These are phyloP conservation scores for Trichoderma aggressivum DNA, from an alignment of 2,329 filamentous ascomycete species.

Conservation along the genomic window DNA sequence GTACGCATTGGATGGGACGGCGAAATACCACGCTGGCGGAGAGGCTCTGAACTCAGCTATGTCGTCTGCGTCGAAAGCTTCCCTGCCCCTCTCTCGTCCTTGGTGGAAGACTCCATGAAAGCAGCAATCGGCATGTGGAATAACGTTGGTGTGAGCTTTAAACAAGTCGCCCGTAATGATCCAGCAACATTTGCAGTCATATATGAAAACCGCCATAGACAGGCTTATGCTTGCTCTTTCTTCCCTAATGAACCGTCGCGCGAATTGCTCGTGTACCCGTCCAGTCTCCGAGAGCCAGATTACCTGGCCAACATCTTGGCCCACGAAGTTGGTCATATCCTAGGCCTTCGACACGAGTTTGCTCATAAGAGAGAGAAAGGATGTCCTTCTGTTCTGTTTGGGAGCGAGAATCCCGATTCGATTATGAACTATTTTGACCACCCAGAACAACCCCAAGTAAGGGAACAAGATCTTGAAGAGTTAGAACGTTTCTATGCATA, in stretches of 20 bases:
- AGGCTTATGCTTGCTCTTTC: neutral
- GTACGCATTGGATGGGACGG: neutral
- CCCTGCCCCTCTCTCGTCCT: accelerated
- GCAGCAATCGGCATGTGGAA: neutral
- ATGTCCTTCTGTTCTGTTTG: neutral
- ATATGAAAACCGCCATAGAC: neutral
- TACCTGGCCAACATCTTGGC: neutral
- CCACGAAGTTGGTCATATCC: neutral
- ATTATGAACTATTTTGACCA: neutral
- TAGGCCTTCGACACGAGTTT: neutral
- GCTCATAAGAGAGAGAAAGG: neutral
- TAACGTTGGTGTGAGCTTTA: neutral
- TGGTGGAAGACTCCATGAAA: neutral
- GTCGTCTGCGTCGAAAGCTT: neutral
- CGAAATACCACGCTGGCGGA: neutral
- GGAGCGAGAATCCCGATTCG: neutral
- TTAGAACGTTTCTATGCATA: neutral
- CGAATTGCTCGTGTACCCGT: neutral
- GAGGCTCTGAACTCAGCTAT: neutral
- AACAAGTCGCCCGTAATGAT: neutral
- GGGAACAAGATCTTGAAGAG: neutral
- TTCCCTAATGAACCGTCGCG: neutral
- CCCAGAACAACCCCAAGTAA: neutral
- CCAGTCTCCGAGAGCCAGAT: neutral
- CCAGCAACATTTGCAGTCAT: neutral